Conservation (phyloP, 2,329 filamentous ascomycete genomes). For the Sporothrix mexicana region DNA sequence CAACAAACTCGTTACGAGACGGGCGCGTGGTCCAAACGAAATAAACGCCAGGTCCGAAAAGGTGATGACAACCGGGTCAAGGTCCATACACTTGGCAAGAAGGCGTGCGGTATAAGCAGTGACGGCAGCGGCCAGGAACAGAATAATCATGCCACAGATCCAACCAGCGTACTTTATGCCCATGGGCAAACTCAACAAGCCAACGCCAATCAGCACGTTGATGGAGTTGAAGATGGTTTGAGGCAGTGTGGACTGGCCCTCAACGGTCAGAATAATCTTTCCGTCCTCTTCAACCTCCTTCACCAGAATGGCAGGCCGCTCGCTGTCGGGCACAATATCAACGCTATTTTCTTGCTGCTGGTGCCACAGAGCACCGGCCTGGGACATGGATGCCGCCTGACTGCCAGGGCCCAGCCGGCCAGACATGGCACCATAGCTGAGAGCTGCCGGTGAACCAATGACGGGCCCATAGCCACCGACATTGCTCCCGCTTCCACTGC, state of each 20-base stretch:
- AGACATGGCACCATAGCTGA: slow-evolving; percentile 38
- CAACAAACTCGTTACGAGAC: slow-evolving; percentile 80
- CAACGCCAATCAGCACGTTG: slow-evolving; percentile 89
- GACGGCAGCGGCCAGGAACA: slow-evolving; percentile 73
- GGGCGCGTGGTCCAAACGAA: slow-evolving; percentile 82
- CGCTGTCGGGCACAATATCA: slow-evolving; percentile 57
- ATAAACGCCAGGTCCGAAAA: slow-evolving; percentile 94
- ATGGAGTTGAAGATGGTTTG: slow-evolving; percentile 97
- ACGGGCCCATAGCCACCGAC: slow-evolving; percentile 57
- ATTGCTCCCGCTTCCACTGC: slow-evolving; percentile 33
- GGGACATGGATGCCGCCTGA: slow-evolving; percentile 53
- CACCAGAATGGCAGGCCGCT: slow-evolving; percentile 78
- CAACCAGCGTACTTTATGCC: slow-evolving; percentile 88
- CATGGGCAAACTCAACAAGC: slow-evolving; percentile 84
- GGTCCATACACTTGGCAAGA: slow-evolving; percentile 85
- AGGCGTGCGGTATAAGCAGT: slow-evolving; percentile 88
- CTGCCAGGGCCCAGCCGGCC: slow-evolving; percentile 40
- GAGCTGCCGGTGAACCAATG: slow-evolving; percentile 47
- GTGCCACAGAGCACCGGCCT: slow-evolving; percentile 59
- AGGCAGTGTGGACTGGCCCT: slow-evolving; percentile 92
- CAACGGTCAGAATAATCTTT: slow-evolving; percentile 79
- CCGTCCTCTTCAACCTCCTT: slow-evolving; percentile 90
- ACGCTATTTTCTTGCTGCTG: slow-evolving; percentile 55
- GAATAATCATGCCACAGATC: slow-evolving; percentile 78
- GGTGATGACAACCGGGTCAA: slow-evolving; percentile 84